Percentiles rank a stretch among this genome's conserved stretches.
Evolutionary conservation across 2,329 filamentous ascomycete genomes (phyloP).

Genomic region (Eurotiales sp.): DNA sequence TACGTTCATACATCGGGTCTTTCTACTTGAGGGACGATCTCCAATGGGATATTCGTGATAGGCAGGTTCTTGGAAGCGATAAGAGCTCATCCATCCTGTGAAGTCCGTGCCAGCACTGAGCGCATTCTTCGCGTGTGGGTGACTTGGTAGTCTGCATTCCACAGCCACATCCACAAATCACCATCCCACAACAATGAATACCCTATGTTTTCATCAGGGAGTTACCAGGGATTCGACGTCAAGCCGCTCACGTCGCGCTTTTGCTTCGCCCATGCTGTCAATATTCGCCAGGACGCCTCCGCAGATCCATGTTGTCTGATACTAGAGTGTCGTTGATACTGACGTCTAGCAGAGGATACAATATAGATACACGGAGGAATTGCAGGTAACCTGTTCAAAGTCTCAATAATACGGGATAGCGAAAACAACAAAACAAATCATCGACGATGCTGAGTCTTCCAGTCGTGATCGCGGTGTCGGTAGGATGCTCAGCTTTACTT

Average conservation of each 20-base stretch:
- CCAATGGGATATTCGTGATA: not conserved
- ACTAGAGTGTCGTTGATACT: not conserved
- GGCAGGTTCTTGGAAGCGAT: not conserved
- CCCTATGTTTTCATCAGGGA: not conserved
- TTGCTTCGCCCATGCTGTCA: slow-evolving; percentile 4
- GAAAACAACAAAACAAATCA: not conserved
- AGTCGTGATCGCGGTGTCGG: slow-evolving; percentile 33
- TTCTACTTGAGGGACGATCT: slow-evolving; percentile 8
- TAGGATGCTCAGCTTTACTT: slow-evolving; percentile 31
- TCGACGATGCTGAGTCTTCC: slow-evolving; percentile 31
- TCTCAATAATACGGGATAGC: not conserved
- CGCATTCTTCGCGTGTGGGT: slow-evolving; percentile 15
- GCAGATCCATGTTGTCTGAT: not conserved
- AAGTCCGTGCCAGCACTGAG: no score
- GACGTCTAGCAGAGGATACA: no score
- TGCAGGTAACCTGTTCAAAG: not conserved
- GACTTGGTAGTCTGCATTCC: slow-evolving; percentile 13
- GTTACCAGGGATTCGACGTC: not conserved
- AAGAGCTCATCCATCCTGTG: not conserved
- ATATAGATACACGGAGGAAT: not conserved
- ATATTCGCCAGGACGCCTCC: slow-evolving; percentile 6
- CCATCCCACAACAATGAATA: slow-evolving; percentile 9
- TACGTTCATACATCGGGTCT: not conserved
- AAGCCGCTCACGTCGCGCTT: not conserved
- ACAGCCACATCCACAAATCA: slow-evolving; percentile 1